phyloP scores from a whole-genome alignment of 2,329 filamentous ascomycete species.

The Venturia nashicola region DNA sequence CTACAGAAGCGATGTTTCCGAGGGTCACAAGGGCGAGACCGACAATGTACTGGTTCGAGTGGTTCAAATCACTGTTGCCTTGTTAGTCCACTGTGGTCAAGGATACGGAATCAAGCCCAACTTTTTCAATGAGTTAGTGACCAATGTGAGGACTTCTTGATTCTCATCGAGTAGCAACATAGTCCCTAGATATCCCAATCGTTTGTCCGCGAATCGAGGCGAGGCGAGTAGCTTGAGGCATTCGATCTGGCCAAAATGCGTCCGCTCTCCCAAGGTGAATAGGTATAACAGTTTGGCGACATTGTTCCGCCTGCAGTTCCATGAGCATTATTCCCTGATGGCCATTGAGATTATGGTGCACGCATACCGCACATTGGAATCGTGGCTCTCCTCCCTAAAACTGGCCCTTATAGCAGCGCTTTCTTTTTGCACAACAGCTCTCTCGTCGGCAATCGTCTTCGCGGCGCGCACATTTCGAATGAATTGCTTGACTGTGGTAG shows the following conservation, averaged over 20 bases:
- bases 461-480: conserved; percentile 97
- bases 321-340: conserved; percentile 15
- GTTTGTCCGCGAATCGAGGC: conserved; percentile 94
- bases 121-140: conserved; percentile 98
- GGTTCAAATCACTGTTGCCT: conserved; percentile 67
- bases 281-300: conserved; percentile 97
- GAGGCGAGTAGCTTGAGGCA: conserved; percentile 95
- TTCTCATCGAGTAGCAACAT: conserved; percentile 96
- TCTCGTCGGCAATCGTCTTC: conserved; percentile 97
- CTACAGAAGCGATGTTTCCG: conserved; percentile 92
- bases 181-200: conserved; percentile 86
- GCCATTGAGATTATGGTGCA: neutral
- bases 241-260: conserved; percentile 98
- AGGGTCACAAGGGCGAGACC: conserved; percentile 91
- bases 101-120: conserved; percentile 29
- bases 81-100: neutral
- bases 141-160: conserved; percentile 90
- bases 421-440: conserved; percentile 97
- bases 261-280: conserved; percentile 92
- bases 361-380: conserved; percentile 74
- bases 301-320: conserved; percentile 71
- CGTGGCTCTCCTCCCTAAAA: conserved; percentile 92
- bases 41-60: conserved; percentile 97
- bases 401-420: conserved; percentile 95
- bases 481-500: conserved; percentile 81